Conservation (phyloP, 148 eudicot species). For the Nepenthes gracilis region DNA sequence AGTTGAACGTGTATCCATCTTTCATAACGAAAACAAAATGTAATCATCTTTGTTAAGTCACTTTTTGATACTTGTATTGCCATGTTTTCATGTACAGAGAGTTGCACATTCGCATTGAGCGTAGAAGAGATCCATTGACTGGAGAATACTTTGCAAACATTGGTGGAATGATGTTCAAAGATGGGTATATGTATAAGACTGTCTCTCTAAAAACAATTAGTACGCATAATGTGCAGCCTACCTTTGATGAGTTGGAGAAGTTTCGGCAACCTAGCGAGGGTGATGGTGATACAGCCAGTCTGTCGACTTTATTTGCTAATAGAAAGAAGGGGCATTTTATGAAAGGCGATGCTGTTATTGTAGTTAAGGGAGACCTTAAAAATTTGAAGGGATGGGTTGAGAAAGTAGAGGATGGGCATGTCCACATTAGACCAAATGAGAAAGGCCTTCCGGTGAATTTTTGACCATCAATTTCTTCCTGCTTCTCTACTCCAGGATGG, state of each 20-base stretch:
- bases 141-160: conserved; percentile 83
- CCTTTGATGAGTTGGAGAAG: conserved; percentile 94
- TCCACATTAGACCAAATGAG: conserved; percentile 73
- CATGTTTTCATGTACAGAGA: conserved; percentile 32
- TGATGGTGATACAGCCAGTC: conserved; percentile 80
- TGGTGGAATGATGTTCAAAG: conserved; percentile 88
- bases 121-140: conserved; percentile 66
- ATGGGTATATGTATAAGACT: conserved; percentile 77
- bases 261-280: conserved; percentile 82
- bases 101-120: conserved; percentile 83
- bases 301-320: conserved; percentile 82
- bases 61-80: not conserved
- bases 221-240: conserved; percentile 73
- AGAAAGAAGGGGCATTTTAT: conserved; percentile 98
- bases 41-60: not conserved
- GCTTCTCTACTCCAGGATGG: not conserved
- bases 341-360: conserved; percentile 92
- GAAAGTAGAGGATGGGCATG: conserved; percentile 92
- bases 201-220: conserved; percentile 83
- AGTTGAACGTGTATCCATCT: no score
- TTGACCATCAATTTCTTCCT: not conserved
- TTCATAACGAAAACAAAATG: not conserved
- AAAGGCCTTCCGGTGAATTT: conserved; percentile 64
- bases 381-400: conserved; percentile 93
- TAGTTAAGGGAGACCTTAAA: conserved; percentile 88